These are phyloP conservation scores for Penicillium angulare DNA, from an alignment of 495 filamentous ascomycete genomes.

Conservation along the genomic window DNA sequence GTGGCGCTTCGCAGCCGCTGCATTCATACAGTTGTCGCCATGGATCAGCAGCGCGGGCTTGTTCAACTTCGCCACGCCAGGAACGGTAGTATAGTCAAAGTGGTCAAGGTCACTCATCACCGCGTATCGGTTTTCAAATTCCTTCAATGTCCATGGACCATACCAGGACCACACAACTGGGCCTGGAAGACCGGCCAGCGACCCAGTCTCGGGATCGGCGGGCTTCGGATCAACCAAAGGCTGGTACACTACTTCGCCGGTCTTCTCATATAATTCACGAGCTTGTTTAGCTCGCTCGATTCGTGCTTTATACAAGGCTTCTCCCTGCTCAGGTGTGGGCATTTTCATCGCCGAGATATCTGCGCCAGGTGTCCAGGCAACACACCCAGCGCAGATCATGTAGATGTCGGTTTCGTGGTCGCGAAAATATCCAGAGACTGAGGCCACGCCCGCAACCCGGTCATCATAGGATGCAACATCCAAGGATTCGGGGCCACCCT, in stretches of 20 bases:
- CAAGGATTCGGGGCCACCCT: slow-evolving; percentile 20
- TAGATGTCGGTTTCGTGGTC: slow-evolving; percentile 24
- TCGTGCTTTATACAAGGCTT: slow-evolving; percentile 19
- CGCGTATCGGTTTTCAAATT: slow-evolving; percentile 23
- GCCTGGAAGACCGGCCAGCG: slow-evolving; percentile 19
- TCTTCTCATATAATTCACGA: slow-evolving; percentile 17
- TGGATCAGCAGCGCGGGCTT: slow-evolving; percentile 23
- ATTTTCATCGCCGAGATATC: slow-evolving; percentile 19
- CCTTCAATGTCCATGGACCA: slow-evolving; percentile 23
- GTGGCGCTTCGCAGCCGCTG: slow-evolving; percentile 20
- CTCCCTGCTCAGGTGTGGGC: slow-evolving; percentile 21
- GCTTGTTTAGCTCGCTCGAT: slow-evolving; percentile 18
- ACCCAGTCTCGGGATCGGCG: slow-evolving; percentile 18
- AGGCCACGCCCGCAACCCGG: slow-evolving; percentile 20
- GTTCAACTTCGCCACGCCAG: slow-evolving; percentile 19
- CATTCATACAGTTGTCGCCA: slow-evolving; percentile 25
- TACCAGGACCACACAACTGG: slow-evolving; percentile 26
- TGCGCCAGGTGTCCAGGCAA: slow-evolving; percentile 16
- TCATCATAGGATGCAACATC: slow-evolving; percentile 23
- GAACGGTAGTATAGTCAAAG: slow-evolving; percentile 21
- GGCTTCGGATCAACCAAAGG: slow-evolving; percentile 21
- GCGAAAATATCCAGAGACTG: slow-evolving; percentile 23
- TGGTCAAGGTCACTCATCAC: slow-evolving; percentile 25
- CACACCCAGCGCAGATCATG: slow-evolving; percentile 26
- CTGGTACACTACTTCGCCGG: slow-evolving; percentile 21